Percentiles rank a stretch among this genome's conserved stretches.
Evolutionary conservation across 768 basidiomycete genomes (phyloP).

Genomic region (Kwoniella europaea): DNA sequence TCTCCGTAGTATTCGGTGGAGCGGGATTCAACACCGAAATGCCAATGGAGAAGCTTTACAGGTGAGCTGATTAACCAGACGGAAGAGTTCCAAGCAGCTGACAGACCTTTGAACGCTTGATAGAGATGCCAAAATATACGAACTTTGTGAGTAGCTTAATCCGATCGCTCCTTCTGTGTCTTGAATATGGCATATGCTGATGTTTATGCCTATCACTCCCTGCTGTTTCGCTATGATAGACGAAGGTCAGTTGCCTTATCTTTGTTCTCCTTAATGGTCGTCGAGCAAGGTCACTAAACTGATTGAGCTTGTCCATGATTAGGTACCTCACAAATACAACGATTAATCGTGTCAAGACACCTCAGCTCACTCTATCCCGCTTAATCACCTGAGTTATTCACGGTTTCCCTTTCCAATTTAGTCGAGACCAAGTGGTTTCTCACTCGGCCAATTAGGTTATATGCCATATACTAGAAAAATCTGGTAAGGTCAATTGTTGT

Average conservation of each 20-base stretch:
- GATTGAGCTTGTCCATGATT: background rate
- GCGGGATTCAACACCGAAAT: slow-evolving; percentile 58
- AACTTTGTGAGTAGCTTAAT: slow-evolving; percentile 52
- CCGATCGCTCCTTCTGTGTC: background rate
- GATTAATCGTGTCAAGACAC: slow-evolving; percentile 57
- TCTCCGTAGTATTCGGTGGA: slow-evolving; percentile 45
- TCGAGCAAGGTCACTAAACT: background rate
- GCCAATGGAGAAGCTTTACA: slow-evolving; percentile 59
- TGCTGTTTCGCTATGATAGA: slow-evolving; percentile 11
- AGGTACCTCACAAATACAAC: slow-evolving; percentile 55
- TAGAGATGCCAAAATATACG: slow-evolving; percentile 58
- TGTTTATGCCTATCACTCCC: background rate
- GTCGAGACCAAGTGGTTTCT: too few relatives aligned
- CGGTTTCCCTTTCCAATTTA: too few relatives aligned
- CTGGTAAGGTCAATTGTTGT: too few relatives aligned
- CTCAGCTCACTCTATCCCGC: slow-evolving; percentile 53
- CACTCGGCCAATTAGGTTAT: too few relatives aligned
- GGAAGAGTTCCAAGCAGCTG: too few relatives aligned
- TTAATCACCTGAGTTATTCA: slow-evolving; percentile 1
- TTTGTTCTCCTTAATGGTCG: background rate
- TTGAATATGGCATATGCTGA: background rate
- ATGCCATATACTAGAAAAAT: too few relatives aligned
- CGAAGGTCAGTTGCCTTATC: slow-evolving; percentile 26
- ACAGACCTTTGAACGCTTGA: background rate
- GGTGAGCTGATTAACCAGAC: slow-evolving; percentile 7